These are phyloP conservation scores for Myxozyma neotropica DNA, from an alignment of 805 yeast species.

Conservation along the genomic window DNA sequence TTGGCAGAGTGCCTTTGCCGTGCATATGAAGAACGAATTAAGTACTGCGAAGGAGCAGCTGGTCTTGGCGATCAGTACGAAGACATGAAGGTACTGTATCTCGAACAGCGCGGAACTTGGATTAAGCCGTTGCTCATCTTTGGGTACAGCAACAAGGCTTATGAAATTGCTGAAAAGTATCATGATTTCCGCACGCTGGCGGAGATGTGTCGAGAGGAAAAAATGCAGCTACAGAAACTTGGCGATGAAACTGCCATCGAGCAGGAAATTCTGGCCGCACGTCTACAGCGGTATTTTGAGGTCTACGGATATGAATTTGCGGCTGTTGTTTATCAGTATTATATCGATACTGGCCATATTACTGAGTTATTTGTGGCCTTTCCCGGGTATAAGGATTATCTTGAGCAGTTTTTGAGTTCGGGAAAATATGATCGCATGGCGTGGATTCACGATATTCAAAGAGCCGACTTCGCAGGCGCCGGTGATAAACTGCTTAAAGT, in stretches of 20 bases:
- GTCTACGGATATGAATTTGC: conserved; percentile 74
- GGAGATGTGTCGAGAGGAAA: conserved; percentile 43
- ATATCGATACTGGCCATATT: conserved; percentile 55
- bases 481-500: conserved; percentile 51
- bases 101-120: conserved; percentile 55
- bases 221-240: conserved; percentile 5
- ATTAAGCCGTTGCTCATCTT: conserved; percentile 55
- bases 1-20: conserved; percentile 51
- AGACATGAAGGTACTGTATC: conserved; percentile 31
- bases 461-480: conserved; percentile 55
- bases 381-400: conserved; percentile 52
- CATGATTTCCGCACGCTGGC: conserved; percentile 67
- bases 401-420: conserved; percentile 55
- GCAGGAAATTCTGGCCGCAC: conserved; percentile 18
- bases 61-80: conserved; percentile 20
- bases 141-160: conserved; percentile 56
- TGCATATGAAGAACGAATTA: conserved; percentile 34
- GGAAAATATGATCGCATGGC: conserved; percentile 51
- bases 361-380: conserved; percentile 60
- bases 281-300: conserved; percentile 52
- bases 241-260: conserved; percentile 10
- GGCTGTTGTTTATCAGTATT: conserved; percentile 58
- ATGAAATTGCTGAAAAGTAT: conserved; percentile 65
- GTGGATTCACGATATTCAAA: conserved; percentile 71
- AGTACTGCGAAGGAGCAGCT: conserved; percentile 17